Evolutionary conservation across 345 rosid species (phyloP).

Genomic region (Camelina neglecta): DNA sequence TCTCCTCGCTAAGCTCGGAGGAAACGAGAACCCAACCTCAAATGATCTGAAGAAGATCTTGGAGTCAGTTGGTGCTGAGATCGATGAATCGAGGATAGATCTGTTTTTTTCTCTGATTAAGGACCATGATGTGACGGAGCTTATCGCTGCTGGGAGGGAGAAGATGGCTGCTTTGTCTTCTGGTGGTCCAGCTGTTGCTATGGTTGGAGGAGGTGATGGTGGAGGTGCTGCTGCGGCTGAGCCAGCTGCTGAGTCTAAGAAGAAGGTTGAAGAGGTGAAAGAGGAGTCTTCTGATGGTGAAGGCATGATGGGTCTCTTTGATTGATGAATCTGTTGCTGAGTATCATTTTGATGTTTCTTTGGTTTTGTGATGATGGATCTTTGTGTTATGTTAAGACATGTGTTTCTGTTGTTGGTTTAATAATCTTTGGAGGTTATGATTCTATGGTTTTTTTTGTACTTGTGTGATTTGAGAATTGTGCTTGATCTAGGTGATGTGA

Average conservation of each 20-base stretch:
- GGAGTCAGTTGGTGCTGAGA: constrained; percentile 64
- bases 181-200: constrained; percentile 58
- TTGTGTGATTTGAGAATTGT: neutral
- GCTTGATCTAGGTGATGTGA: neutral
- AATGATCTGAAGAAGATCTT: constrained; percentile 40
- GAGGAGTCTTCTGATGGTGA: constrained; percentile 39
- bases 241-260: constrained; percentile 2
- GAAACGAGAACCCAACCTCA: constrained; percentile 27
- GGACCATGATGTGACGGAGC: constrained; percentile 65
- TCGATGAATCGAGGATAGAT: constrained; percentile 54
- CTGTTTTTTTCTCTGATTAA: constrained; percentile 58
- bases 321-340: constrained; percentile 14
- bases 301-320: constrained; percentile 41
- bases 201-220: constrained; percentile 25
- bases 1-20: constrained; percentile 30
- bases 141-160: constrained; percentile 69
- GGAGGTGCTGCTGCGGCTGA: constrained; percentile 24
- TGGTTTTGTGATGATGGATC: neutral
- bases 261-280: constrained; percentile 40
- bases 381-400: neutral
- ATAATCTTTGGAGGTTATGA: neutral
- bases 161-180: constrained; percentile 81
- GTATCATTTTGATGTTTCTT: neutral
- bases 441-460: neutral
- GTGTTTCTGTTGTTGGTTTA: neutral